Base-by-base conservation (phyloP, 108 stramenopile species). In the Skeletonema costatum region DNA sequence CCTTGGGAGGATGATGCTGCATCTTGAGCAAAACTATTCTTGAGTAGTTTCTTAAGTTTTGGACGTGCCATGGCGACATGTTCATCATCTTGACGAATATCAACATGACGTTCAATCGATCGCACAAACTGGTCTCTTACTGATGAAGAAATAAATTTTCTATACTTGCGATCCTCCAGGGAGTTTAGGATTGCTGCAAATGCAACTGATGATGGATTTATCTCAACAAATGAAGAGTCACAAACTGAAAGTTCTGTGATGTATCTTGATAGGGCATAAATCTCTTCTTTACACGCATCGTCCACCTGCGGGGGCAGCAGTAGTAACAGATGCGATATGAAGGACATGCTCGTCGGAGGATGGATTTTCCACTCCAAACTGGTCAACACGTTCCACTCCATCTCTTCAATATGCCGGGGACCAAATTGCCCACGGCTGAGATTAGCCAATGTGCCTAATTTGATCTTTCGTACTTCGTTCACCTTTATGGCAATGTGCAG, bases 401-500 rank as follows among this genome's bases (percentile, higher is more conserved):
- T 92, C 73, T 88, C 87, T 64, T 92, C 86, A 74, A 94, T 94
- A 73, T 92, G 75, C 17, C 42, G 21, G 0, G 86, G 70, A 14
- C 76, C 78, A 66, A 94, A 94, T 46, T 92, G 90, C 2, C 93
- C 90, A 12, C 93, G 78, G 36, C 87, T 88, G 25, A 94, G 77
- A 53, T 86, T 84, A 3, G 93, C 85, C 59, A 93, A 60, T 29
- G 89, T 93, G 13, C 71, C 72, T n/a, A 91, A 68, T 36, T 86
- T 87, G 64, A 90, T 87, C 64, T 86, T 86, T 58, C 90, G 87
- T 32, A 80, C 78, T 29, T 89, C 88, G 51, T 93, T 84, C 0
- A 92, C 68, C 66, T 93, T 93, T 59, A 91, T 92, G 35, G 93
- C 86, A 50, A 93, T 84, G 71, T 91, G 82, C 1, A 93, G 76